Base-by-base conservation (phyloP, 129 eudicot genomes). In the Solidago caesia region DNA sequence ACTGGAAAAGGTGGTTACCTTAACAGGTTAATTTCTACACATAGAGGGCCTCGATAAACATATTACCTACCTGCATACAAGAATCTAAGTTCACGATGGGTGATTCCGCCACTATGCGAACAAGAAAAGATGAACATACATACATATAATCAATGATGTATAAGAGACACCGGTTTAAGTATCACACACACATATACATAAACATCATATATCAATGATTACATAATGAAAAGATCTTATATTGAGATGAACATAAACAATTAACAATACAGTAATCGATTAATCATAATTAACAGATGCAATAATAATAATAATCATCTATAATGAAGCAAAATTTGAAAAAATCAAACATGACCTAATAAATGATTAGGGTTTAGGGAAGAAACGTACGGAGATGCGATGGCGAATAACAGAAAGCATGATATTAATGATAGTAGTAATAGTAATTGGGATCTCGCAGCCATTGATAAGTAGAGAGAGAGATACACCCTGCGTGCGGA, bases 371-470 rank as follows among this genome's bases (percentile, higher is more conserved):
- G 21, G 6, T 64, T 39, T 64, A 26, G 46, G 21, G 6, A 70
- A 76, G 39, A 2, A 71, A 77, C 75, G 51, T 71, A 82, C 82
- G 70, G 64, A 16, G 79, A 8, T 58, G 85, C 70, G 52, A 43
- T 49, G 14, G 75, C 82, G 71, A 64, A 8, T 33, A 78, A 63
- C 10, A 53, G 10, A 12, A 53, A 13, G 2, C 59, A 53, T 4
- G 1, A 13, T 12, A 53, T 12, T 14, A 12, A 21, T 53, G 16
- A 7, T 13, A 53, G 1, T 53, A 53, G 0, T 0, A 53, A 7
- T 33, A 0, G 59, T 14, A 33, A 33, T 33, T 33, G 39, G 3
- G 39, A 33, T 33, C 39, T 3, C 39, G 39, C 39, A 33, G 39
- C 39, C 39, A 33, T 33, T 33, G 39, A 33, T 33, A 33, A 21